Evolutionary conservation across 1,139 yeast species (phyloP).

Genomic region (Saccharomyces hybrid): DNA sequence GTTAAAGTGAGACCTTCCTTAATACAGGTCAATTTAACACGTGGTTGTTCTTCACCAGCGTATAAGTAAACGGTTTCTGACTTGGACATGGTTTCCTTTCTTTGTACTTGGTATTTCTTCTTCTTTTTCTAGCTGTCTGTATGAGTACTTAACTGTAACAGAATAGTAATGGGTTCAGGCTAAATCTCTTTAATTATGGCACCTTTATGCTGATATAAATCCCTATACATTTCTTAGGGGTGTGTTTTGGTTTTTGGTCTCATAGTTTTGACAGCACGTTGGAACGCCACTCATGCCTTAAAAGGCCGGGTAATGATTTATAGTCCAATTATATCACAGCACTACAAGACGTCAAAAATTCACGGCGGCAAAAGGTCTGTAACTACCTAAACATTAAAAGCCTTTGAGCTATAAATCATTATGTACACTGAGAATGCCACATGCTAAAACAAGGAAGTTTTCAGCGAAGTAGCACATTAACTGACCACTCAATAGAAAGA

Average conservation of each 20-base stretch:
- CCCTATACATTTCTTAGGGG: not conserved
- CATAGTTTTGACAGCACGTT: not conserved
- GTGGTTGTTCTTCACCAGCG: conserved; percentile 22
- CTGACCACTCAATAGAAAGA: not conserved
- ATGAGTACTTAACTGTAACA: not conserved
- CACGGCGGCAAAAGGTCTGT: not conserved
- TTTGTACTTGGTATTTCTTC: not conserved
- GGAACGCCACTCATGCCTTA: not conserved
- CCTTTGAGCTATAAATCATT: no score
- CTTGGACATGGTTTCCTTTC: not conserved
- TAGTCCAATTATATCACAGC: not conserved
- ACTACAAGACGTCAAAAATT: not conserved
- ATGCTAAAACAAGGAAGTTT: no score
- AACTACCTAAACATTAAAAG: not conserved
- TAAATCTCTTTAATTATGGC: not conserved
- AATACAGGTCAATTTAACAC: conserved; percentile 20
- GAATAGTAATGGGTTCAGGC: not conserved
- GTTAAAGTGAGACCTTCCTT: conserved; percentile 10
- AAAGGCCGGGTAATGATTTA: not conserved
- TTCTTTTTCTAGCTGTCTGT: not conserved
- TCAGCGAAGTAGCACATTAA: not conserved
- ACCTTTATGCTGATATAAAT: no score
- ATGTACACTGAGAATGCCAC: not conserved
- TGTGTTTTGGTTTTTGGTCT: not conserved
- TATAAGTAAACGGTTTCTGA: conserved; percentile 19